Conservation (phyloP, 371 early-diverging fungal genomes). For the Lichtheimia ramosa region DNA sequence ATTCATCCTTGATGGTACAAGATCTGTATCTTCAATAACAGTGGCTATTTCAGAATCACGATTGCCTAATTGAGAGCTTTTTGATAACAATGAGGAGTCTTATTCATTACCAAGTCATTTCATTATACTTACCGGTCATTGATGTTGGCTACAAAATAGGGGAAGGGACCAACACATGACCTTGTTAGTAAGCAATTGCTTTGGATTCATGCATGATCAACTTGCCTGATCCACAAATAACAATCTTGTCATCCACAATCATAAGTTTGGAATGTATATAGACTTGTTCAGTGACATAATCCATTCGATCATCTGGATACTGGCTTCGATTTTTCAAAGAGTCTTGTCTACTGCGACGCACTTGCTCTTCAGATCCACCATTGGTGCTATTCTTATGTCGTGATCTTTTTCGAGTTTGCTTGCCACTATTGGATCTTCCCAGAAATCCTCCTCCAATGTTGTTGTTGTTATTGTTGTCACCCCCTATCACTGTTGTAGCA, state of each 20-base stretch:
- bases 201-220: not conserved
- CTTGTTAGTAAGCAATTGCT: no score
- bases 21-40: constrained; percentile 73
- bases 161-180: not conserved
- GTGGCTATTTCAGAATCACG: constrained; percentile 92
- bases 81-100: not conserved
- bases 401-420: not conserved
- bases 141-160: constrained; percentile 34
- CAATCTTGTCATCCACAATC: constrained; percentile 79
- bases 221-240: constrained; percentile 63
- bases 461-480: not conserved
- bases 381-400: not conserved
- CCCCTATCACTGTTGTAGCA: constrained; percentile 7
- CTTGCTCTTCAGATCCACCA: not conserved
- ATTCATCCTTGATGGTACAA: constrained; percentile 71
- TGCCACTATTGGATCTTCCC: constrained; percentile 6
- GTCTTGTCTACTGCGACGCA: not conserved
- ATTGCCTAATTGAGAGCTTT: constrained; percentile 83
- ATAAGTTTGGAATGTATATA: constrained; percentile 88
- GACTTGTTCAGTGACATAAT: constrained; percentile 73
- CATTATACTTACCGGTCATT: constrained; percentile 39
- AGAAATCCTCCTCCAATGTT: constrained; percentile 1
- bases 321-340: constrained; percentile 8
- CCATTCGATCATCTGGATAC: constrained; percentile 20
- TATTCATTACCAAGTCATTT: not conserved